These are phyloP conservation scores for Cladophialophora exuberans DNA, from an alignment of 2,329 filamentous ascomycete species.

Conservation along the genomic window DNA sequence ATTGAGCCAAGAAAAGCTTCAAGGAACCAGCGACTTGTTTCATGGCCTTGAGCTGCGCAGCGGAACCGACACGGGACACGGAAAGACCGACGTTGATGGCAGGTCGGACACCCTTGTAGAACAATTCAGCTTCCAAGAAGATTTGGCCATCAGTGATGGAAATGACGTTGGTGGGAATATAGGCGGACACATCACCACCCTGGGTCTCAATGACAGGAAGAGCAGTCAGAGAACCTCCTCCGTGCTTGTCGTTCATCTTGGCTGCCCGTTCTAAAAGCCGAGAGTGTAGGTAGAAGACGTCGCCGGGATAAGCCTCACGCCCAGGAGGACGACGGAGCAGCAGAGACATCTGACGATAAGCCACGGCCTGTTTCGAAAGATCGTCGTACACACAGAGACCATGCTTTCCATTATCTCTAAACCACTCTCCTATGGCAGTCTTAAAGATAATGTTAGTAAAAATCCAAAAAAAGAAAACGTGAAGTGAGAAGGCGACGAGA, in stretches of 20 bases:
- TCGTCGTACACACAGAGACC: slow-evolving; percentile 91
- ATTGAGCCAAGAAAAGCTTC: slow-evolving; percentile 99
- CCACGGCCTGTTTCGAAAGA: slow-evolving; percentile 90
- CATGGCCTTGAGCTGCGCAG: slow-evolving; percentile 99
- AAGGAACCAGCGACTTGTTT: slow-evolving; percentile 99
- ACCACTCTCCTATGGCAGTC: slow-evolving; percentile 67
- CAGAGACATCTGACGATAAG: slow-evolving; percentile 98
- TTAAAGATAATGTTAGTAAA: slow-evolving; percentile 4
- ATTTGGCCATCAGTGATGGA: slow-evolving; percentile 99
- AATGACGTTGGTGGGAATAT: slow-evolving; percentile 99
- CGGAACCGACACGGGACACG: slow-evolving; percentile 98
- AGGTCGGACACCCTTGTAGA: slow-evolving; percentile 99
- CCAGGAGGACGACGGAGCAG: slow-evolving; percentile 95
- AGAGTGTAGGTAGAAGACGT: slow-evolving; percentile 99
- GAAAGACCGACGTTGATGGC: slow-evolving; percentile 99
- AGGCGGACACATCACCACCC: slow-evolving; percentile 99
- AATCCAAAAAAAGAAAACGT: neutral
- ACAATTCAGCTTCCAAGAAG: slow-evolving; percentile 98
- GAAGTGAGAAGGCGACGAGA: neutral
- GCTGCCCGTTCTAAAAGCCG: slow-evolving; percentile 98
- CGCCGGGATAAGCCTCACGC: slow-evolving; percentile 99
- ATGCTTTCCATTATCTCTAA: slow-evolving; percentile 85
- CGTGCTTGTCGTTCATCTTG: slow-evolving; percentile 97
- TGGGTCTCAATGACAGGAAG: slow-evolving; percentile 99
- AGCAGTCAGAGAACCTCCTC: slow-evolving; percentile 94